Conservation (phyloP, 257 asterid genomes). For the Leonotis leonurus region DNA sequence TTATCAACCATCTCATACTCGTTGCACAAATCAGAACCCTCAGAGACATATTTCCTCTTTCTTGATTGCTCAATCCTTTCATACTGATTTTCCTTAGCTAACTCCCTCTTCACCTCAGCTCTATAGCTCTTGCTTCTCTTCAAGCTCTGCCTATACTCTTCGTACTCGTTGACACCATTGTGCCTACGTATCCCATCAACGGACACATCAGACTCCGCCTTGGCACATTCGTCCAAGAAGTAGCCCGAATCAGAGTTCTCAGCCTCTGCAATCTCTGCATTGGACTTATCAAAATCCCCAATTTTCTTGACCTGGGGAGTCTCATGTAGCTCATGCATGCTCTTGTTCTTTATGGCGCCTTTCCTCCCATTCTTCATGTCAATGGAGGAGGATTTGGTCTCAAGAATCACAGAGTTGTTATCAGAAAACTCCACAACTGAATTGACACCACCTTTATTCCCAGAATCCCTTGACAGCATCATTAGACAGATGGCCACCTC, state of each 20-base stretch:
- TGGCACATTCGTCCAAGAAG: constrained; percentile 44
- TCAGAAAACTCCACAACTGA: constrained; percentile 78
- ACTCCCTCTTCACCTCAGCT: constrained; percentile 26
- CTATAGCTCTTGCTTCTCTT: constrained; percentile 29
- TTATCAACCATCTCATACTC: constrained; percentile 18
- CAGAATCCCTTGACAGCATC: constrained; percentile 82
- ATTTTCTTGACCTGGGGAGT: constrained; percentile 19
- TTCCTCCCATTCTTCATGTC: constrained; percentile 42
- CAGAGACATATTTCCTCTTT: constrained; percentile 32
- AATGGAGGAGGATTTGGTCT: constrained; percentile 70
- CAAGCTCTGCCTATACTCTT: constrained; percentile 23
- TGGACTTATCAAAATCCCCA: constrained; percentile 24
- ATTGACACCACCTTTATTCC: constrained; percentile 53
- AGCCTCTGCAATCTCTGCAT: constrained; percentile 21
- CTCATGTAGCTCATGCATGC: too few relatives aligned
- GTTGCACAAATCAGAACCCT: constrained; percentile 24
- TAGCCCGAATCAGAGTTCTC: constrained; percentile 71
- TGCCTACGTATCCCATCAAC: constrained; percentile 37
- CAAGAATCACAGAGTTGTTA: constrained; percentile 68
- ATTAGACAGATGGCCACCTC: constrained; percentile 80
- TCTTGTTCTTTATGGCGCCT: too few relatives aligned
- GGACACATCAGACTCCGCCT: constrained; percentile 55
- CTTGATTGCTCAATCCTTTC: constrained; percentile 27
- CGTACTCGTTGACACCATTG: constrained; percentile 12
- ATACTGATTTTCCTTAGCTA: constrained; percentile 19